Base-by-base conservation (phyloP, 805 yeast genomes). In the Suhomyces sp. region DNA sequence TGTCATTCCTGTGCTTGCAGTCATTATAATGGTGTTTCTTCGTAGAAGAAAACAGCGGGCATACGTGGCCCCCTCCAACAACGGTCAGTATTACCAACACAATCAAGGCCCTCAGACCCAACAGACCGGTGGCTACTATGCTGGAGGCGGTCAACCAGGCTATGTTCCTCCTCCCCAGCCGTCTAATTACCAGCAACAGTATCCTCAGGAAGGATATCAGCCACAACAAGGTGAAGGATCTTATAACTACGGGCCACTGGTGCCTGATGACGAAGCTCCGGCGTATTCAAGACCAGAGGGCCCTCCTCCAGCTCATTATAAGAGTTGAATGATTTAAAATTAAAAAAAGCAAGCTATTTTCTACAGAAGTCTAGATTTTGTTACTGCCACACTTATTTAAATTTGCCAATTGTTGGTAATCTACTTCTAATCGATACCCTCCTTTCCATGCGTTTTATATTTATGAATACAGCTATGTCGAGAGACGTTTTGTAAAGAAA, bases 261-360 rank as follows among this genome's bases (percentile, higher is more conserved):
- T 18, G 1, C 23, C 36, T n/a, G 32, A 27, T 4, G 29, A 17
- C 12, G 34, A 39, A 11, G 30, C 31, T 10, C 37, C 39, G 11
- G 40, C 36, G 9, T 43, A 37, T 23, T 29, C 32, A 14, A 39
- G 45, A 19, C 52, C 52, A 10, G 38, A 30, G 3, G 50, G 52
- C 10, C 52, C 52, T 8, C 52, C 52, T 6, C 52, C 50, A 13
- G 39, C 51, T 4, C 45, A 46, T 21, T 25, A 16, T 28, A 36
- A 36, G 18, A 20, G 15, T 7, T 35, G 15, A 14, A 7, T 19
- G 22, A 7, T 19, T 19, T n/a, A n/a, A n/a, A n/a, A n/a, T n/a
- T n/a, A n/a, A n/a, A n/a, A n/a, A n/a, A n/a, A n/a, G n/a, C n/a
- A n/a, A n/a, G n/a, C n/a, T n/a, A n/a, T n/a, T n/a, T n/a, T n/a